Evolutionary conservation across 139 green algal species (phyloP).

Genomic region (Bryopsis sp.): DNA sequence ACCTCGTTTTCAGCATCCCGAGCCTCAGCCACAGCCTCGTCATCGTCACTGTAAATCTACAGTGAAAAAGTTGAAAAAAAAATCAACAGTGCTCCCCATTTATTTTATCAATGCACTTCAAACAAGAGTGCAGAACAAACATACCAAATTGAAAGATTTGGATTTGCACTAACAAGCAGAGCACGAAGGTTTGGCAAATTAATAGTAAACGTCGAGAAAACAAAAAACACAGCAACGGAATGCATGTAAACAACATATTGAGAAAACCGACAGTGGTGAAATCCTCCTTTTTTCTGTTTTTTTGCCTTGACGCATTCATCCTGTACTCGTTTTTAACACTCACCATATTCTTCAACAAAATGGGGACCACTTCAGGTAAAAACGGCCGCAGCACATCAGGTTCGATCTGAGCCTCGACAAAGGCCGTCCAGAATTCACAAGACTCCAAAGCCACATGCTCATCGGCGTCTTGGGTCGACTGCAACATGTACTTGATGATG

Average conservation of each 20-base stretch:
- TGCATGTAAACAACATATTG: too few species aligned
- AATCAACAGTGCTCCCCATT: too few species aligned
- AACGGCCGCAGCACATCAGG: slow-evolving; percentile 57
- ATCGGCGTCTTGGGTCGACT: slow-evolving; percentile 51
- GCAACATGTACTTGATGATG: slow-evolving; percentile 94
- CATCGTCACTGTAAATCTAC: slow-evolving; percentile 26
- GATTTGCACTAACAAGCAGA: too few species aligned
- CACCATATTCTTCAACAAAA: slow-evolving; percentile 95
- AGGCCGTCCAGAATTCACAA: slow-evolving; percentile 92
- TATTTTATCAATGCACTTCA: too few species aligned
- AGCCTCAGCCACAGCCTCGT: slow-evolving; percentile 17
- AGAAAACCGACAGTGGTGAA: too few species aligned
- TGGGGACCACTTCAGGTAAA: slow-evolving; percentile 70
- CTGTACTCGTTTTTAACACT: slow-evolving; percentile 2
- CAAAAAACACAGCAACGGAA: too few species aligned
- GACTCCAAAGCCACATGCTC: slow-evolving; percentile 78
- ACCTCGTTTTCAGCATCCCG: slow-evolving; percentile 16
- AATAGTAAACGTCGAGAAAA: too few species aligned
- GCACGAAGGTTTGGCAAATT: too few species aligned
- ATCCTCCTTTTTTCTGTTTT: too few species aligned
- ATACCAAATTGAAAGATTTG: too few species aligned
- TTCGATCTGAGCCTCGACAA: slow-evolving; percentile 48
- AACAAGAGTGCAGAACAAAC: too few species aligned
- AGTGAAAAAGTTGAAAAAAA: background rate
- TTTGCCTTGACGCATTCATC: too few species aligned